Percentiles rank a stretch among this genome's conserved stretches.
phyloP scores from a whole-genome alignment of 164 flowering plant genomes.

The Santalum album region DNA sequence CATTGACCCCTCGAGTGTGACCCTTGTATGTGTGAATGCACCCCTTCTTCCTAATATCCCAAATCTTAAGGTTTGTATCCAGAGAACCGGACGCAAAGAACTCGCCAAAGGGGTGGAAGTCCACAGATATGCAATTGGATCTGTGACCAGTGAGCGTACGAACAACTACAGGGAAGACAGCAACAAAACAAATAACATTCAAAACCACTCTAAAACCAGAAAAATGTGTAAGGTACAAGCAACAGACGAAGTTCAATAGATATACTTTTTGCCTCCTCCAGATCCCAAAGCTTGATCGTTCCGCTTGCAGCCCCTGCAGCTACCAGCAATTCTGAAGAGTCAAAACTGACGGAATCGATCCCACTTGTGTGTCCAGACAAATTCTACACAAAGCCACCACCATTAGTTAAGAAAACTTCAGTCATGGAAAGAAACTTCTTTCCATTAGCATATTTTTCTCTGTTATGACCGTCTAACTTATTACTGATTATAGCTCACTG shows the following conservation, averaged over 20 bases:
- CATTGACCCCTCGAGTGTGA: constrained; percentile 91
- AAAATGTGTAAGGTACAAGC: background rate
- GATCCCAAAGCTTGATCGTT: constrained; percentile 94
- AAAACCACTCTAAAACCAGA: constrained; percentile 1
- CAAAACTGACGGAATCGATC: constrained; percentile 89
- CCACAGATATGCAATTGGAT: constrained; percentile 93
- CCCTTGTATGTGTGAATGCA: constrained; percentile 99
- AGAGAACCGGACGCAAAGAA: constrained; percentile 99
- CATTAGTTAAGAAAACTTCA: too few species aligned
- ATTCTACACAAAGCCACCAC: constrained; percentile 44
- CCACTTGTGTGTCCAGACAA: constrained; percentile 96
- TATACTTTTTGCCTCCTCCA: constrained; percentile 96
- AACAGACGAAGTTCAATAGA: constrained; percentile 1
- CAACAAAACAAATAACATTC: constrained; percentile 2
- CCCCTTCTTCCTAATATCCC: constrained; percentile 97
- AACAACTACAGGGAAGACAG: constrained; percentile 49
- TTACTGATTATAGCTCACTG: too few species aligned
- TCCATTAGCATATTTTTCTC: too few species aligned
- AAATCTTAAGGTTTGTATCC: constrained; percentile 96
- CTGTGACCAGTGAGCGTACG: constrained; percentile 96
- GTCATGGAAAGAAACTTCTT: too few species aligned
- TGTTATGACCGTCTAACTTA: too few species aligned
- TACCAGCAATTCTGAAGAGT: constrained; percentile 84
- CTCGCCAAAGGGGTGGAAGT: constrained; percentile 99
- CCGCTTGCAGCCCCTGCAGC: constrained; percentile 99